Evolutionary conservation across 495 filamentous ascomycete genomes (phyloP), one percentile per base, ranked within the genome.

Genomic region (Penicillium ochrochloron): DNA sequence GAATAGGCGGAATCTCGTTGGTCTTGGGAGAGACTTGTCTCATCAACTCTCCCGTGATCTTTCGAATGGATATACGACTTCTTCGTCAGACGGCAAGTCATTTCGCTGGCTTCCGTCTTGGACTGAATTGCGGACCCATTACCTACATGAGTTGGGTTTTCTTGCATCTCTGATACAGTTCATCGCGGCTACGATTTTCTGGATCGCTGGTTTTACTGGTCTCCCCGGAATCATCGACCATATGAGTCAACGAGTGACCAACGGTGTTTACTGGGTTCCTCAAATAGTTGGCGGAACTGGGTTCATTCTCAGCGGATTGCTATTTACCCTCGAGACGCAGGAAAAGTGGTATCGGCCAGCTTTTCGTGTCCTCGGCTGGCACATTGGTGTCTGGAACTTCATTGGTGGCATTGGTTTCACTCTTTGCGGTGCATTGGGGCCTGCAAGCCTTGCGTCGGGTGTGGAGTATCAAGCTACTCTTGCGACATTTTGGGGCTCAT

Each of bases 321-420:
- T 92, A 12, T 92, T 89, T 70, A 91, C 90, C 79, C 67, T 92
- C 12, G 89, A 93, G 67, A 89, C 88, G 12, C 89, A 92, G 74
- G 64, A 77, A 21, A 84, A 78, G 37, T 92, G 89, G 90, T 91
- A 85, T 52, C 69, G 70, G 23, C 89, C 90, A 1, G 86, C 87
- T 0, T 78, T 75, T 14, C 67, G 72, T 21, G 76, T 86, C 1
- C 78, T 93, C 14, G 90, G 90, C 0, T 88, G 85, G 85, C 83
- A 85, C 70, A 81, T 88, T 60, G 85, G 84, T 11, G 63, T 76
- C 12, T 87, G 84, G 84, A 88, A 86, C 64, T 73, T 86, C 27
- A 75, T 86, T 21, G 85, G 89, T 0, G 85, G 87, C 0, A 73
- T 91, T 63, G 89, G 89, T 0, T 92, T 92, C 66, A 91, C 87